These are phyloP conservation scores for Epichloe aotearoae DNA, from an alignment of 2,329 filamentous ascomycete species.

Conservation along the genomic window DNA sequence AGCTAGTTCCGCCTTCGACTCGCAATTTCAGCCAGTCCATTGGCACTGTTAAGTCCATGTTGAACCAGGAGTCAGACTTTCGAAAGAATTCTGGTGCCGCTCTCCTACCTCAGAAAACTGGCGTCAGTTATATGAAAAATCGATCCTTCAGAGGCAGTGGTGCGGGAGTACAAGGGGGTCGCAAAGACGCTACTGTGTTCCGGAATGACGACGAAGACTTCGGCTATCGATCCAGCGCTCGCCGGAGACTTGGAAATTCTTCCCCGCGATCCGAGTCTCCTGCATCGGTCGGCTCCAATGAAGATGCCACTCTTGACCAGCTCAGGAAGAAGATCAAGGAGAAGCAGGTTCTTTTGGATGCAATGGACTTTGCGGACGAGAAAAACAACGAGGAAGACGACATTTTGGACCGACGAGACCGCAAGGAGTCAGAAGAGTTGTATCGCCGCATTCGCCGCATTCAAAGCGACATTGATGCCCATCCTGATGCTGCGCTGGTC, in stretches of 20 bases:
- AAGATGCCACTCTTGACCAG: constrained; percentile 78
- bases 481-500: constrained; percentile 61
- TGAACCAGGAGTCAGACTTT: constrained; percentile 78
- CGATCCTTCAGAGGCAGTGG: constrained; percentile 71
- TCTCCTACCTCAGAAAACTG: constrained; percentile 85
- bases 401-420: constrained; percentile 75
- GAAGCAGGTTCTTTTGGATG: constrained; percentile 87
- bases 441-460: constrained; percentile 84
- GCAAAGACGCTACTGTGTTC: constrained; percentile 93
- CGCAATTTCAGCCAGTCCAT: constrained; percentile 88
- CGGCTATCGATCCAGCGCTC: constrained; percentile 86
- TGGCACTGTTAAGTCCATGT: constrained; percentile 78
- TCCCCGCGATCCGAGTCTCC: constrained; percentile 74
- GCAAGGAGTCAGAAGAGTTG: constrained; percentile 83
- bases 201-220: constrained; percentile 91
- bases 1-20: constrained; percentile 88
- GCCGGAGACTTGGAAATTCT: constrained; percentile 66
- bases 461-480: constrained; percentile 87
- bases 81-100: constrained; percentile 83
- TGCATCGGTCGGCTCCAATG: constrained; percentile 53
- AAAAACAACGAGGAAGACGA: constrained; percentile 84
- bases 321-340: constrained; percentile 85
- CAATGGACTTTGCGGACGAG: constrained; percentile 93
- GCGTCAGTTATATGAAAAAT: constrained; percentile 94
- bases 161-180: constrained; percentile 42